phyloP scores from a whole-genome alignment of 345 rosid species.

The Turritis glabra region DNA sequence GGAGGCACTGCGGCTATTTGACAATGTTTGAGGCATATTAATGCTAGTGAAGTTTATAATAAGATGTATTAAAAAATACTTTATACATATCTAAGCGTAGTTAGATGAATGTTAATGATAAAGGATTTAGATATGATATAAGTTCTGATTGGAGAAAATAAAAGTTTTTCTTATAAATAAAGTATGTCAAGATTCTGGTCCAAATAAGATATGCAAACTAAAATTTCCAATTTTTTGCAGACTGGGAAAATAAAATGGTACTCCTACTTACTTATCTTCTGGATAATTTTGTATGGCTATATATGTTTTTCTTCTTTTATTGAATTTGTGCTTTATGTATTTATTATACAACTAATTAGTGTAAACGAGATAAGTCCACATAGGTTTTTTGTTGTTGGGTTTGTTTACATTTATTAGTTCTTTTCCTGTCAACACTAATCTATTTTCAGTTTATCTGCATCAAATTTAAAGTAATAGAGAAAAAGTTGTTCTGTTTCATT shows the following conservation, averaged over 20 bases:
- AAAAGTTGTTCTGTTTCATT: not conserved
- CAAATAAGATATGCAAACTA: not conserved
- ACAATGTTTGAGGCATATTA: slow-evolving; percentile 20
- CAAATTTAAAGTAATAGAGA: no score
- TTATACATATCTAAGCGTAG: not conserved
- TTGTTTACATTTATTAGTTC: not conserved
- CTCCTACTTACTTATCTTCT: not conserved
- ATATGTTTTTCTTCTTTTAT: not conserved
- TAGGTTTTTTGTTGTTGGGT: not conserved
- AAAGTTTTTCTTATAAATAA: no score
- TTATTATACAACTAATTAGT: not conserved
- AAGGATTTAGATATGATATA: not conserved
- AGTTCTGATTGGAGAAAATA: not conserved
- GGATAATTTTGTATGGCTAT: not conserved
- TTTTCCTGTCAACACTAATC: not conserved
- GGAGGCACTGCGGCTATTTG: slow-evolving; percentile 35
- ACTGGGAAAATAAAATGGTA: not conserved
- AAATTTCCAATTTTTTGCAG: not conserved
- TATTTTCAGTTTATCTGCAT: not conserved
- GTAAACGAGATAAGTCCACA: not conserved
- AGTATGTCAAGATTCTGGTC: not conserved
- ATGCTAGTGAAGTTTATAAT: not conserved
- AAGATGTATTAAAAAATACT: not conserved
- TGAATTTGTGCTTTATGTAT: not conserved
- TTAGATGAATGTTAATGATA: not conserved